A percentile compares a stretch with the other conserved stretches of the same genome.
These are phyloP conservation scores for Escallonia rubra DNA, from an alignment of 129 eudicot genomes.

Conservation along the genomic window DNA sequence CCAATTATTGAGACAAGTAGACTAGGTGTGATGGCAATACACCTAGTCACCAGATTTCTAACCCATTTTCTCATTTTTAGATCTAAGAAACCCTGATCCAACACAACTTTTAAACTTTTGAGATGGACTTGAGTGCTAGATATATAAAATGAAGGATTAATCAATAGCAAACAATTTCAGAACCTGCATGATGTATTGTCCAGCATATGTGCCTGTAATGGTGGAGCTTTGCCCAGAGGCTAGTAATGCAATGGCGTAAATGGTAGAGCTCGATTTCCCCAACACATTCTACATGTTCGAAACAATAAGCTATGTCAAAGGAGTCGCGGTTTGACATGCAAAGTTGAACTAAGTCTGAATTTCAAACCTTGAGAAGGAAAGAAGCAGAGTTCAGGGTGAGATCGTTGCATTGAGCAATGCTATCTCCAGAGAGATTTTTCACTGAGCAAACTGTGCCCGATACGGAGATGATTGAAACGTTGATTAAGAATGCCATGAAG, in stretches of 20 bases:
- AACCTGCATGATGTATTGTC: slow-evolving; percentile 95
- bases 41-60: slow-evolving; percentile 25
- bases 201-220: slow-evolving; percentile 94
- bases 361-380: slow-evolving; percentile 65
- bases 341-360: slow-evolving; percentile 3
- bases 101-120: neutral
- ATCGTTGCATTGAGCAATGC: slow-evolving; percentile 43
- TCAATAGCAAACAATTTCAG: neutral
- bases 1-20: slow-evolving; percentile 26
- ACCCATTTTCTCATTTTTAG: slow-evolving; percentile 24
- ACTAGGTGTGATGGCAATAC: slow-evolving; percentile 30
- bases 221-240: slow-evolving; percentile 99
- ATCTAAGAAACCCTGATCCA: slow-evolving; percentile 22
- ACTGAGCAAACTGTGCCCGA: slow-evolving; percentile 79
- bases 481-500: slow-evolving; percentile 72
- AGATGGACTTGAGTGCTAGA: too few relatives aligned
- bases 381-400: slow-evolving; percentile 75
- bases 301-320: neutral
- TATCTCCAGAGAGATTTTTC: slow-evolving; percentile 30
- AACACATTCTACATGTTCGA: slow-evolving; percentile 57
- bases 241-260: slow-evolving; percentile 71
- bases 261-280: slow-evolving; percentile 74
- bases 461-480: slow-evolving; percentile 72
- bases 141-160: neutral
- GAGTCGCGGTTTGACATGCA: slow-evolving; percentile 2